A percentile compares a stretch with the other conserved stretches of the same genome.
Conservation (phyloP, 441 rosid species). For the Arabidopsis lyrata region DNA sequence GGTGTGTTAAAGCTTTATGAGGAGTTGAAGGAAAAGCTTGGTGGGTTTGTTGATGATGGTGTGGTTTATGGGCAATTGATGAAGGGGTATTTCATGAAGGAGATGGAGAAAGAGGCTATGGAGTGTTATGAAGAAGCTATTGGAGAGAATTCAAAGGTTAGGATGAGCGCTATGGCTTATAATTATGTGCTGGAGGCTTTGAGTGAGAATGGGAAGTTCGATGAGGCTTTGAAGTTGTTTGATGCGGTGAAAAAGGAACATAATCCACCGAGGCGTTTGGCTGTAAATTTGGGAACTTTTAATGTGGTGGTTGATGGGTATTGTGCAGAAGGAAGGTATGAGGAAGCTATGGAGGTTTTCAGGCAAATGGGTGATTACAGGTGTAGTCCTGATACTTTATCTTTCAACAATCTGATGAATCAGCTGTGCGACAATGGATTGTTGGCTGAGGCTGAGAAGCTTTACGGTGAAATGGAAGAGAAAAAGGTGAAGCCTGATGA, state of each 20-base stretch:
- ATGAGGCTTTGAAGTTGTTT: slow-evolving; percentile 77
- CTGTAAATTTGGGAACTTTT: slow-evolving; percentile 82
- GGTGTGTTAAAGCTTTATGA: slow-evolving; percentile 69
- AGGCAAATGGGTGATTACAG: slow-evolving; percentile 69
- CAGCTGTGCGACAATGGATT: slow-evolving; percentile 70
- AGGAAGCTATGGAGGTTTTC: slow-evolving; percentile 73
- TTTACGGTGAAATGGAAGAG: slow-evolving; percentile 77
- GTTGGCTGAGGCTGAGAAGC: slow-evolving; percentile 74
- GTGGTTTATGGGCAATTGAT: slow-evolving; percentile 81
- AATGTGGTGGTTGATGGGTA: slow-evolving; percentile 91
- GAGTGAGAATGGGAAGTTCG: slow-evolving; percentile 73
- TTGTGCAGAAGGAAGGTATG: slow-evolving; percentile 66
- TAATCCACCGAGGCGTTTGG: slow-evolving; percentile 64
- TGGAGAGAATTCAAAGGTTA: slow-evolving; percentile 59
- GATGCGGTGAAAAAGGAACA: slow-evolving; percentile 67
- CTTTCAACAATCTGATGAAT: slow-evolving; percentile 82
- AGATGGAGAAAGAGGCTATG: slow-evolving; percentile 82
- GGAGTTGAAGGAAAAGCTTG: slow-evolving; percentile 78
- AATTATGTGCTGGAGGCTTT: slow-evolving; percentile 80
- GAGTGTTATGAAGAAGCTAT: slow-evolving; percentile 65
- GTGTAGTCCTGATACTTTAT: slow-evolving; percentile 73
- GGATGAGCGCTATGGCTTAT: slow-evolving; percentile 70
- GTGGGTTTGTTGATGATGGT: slow-evolving; percentile 76
- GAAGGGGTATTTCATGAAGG: slow-evolving; percentile 78
- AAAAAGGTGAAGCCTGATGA: slow-evolving; percentile 88